These are phyloP conservation scores for Cyberlindnera meyerae DNA, from an alignment of 805 yeast species.

Conservation along the genomic window DNA sequence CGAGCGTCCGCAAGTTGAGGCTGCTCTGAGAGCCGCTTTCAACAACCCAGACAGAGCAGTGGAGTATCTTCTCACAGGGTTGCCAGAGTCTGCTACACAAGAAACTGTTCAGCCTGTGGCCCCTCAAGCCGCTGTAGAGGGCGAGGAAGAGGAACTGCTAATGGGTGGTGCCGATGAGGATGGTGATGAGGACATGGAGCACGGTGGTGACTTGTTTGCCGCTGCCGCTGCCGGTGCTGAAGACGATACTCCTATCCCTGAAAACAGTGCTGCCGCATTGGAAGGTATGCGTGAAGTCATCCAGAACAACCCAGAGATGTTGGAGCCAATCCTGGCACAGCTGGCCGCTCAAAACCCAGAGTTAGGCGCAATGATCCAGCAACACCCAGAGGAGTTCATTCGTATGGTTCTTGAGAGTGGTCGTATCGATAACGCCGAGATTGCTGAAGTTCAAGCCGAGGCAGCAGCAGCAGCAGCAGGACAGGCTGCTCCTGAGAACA, in stretches of 20 bases:
- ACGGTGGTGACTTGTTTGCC: constrained; percentile 29
- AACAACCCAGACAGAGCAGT: constrained; percentile 98
- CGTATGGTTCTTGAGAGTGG: constrained; percentile 58
- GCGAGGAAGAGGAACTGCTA: constrained; percentile 25
- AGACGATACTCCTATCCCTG: too few relatives aligned
- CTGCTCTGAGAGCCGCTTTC: constrained; percentile 90
- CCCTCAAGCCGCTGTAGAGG: constrained; percentile 25
- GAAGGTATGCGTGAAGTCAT: constrained; percentile 69
- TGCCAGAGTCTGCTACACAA: constrained; percentile 56
- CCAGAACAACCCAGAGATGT: constrained; percentile 80
- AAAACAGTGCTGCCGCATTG: constrained; percentile 39
- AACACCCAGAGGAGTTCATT: constrained; percentile 86
- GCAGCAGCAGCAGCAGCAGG: too few relatives aligned
- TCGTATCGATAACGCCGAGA: constrained; percentile 24
- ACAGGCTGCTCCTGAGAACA: constrained; percentile 33
- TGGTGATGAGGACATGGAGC: constrained; percentile 30
- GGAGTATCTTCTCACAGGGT: constrained; percentile 85
- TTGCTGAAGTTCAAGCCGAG: constrained; percentile 30
- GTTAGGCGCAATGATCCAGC: constrained; percentile 70
- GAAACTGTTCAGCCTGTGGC: constrained; percentile 22
- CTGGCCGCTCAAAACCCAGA: constrained; percentile 80
- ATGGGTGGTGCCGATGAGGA: constrained; percentile 20
- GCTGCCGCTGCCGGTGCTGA: constrained; percentile 26
- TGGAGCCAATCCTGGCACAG: constrained; percentile 79
- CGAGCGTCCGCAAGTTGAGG: constrained; percentile 78